These are phyloP conservation scores for Penicillium angulare DNA, from an alignment of 495 filamentous ascomycete species.

Conservation along the genomic window DNA sequence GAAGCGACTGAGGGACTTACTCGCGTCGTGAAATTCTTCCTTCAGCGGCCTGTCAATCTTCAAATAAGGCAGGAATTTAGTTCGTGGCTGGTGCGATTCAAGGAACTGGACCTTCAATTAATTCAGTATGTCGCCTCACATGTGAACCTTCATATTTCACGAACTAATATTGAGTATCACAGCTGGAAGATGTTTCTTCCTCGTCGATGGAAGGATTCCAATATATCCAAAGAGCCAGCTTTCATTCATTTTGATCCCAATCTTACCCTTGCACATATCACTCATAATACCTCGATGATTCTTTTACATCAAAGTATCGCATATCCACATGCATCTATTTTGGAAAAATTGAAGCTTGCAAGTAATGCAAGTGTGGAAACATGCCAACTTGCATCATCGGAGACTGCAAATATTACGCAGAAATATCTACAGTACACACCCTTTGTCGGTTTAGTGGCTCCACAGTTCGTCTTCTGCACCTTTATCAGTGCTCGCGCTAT, in stretches of 20 bases:
- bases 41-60: conserved; percentile 18
- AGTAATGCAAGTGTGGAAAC: conserved; percentile 25
- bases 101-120: conserved; percentile 15
- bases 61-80: conserved; percentile 23
- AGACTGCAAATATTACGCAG: conserved; percentile 8
- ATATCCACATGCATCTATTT: not conserved
- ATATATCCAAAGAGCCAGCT: conserved; percentile 7
- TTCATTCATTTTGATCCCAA: conserved; percentile 7
- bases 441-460: not conserved
- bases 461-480: conserved; percentile 11
- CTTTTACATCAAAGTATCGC: not conserved
- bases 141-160: no score
- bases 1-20: conserved; percentile 25
- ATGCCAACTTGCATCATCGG: conserved; percentile 2
- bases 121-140: no score
- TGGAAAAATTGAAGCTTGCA: conserved; percentile 22
- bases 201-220: conserved; percentile 31
- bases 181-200: conserved; percentile 44
- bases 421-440: conserved; percentile 4
- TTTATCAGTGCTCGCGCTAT: no score
- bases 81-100: conserved; percentile 32
- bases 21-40: conserved; percentile 12
- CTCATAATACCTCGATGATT: not conserved
- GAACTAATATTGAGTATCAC: no score
- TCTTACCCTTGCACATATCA: conserved; percentile 12